These are phyloP conservation scores for Triticum urartu DNA, from an alignment of 176 grass and related monocot species.

Conservation along the genomic window DNA sequence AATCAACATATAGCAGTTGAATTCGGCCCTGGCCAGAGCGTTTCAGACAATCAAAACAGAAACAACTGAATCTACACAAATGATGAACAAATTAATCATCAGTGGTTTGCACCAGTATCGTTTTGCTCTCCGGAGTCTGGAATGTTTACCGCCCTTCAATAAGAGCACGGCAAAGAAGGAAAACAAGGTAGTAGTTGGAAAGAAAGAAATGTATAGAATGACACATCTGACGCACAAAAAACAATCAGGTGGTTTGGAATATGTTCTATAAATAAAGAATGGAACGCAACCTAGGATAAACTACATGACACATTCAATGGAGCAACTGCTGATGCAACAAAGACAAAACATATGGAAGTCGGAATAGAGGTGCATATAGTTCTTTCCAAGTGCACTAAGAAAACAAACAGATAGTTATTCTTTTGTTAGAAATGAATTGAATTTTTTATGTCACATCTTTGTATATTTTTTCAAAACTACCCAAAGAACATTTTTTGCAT, in stretches of 20 bases:
- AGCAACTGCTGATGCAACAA: not conserved
- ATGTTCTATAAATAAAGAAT: conserved; percentile 15
- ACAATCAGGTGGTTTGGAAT: not conserved
- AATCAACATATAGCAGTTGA: not conserved
- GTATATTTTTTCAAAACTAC: conserved; percentile 13
- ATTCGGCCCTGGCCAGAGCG: not conserved
- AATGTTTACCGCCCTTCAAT: not conserved
- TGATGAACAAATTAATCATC: not conserved
- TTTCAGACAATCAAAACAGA: not conserved
- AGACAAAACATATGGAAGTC: not conserved
- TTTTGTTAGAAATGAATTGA: not conserved
- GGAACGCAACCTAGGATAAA: not conserved
- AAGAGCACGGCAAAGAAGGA: not conserved
- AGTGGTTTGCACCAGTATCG: not conserved
- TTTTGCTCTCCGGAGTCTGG: conserved; percentile 25
- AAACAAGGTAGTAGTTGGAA: conserved; percentile 5
- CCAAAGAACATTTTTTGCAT: conserved; percentile 21
- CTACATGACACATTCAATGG: conserved; percentile 2
- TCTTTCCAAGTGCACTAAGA: conserved; percentile 25
- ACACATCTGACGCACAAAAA: not conserved
- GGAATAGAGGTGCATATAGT: not conserved
- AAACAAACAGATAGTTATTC: conserved; percentile 33
- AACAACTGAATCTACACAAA: conserved; percentile 16
- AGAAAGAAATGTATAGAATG: not conserved
- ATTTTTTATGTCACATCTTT: conserved; percentile 27